These are phyloP conservation scores for Fusarium ambrosium DNA, from an alignment of 2,329 filamentous ascomycete species.

Conservation along the genomic window DNA sequence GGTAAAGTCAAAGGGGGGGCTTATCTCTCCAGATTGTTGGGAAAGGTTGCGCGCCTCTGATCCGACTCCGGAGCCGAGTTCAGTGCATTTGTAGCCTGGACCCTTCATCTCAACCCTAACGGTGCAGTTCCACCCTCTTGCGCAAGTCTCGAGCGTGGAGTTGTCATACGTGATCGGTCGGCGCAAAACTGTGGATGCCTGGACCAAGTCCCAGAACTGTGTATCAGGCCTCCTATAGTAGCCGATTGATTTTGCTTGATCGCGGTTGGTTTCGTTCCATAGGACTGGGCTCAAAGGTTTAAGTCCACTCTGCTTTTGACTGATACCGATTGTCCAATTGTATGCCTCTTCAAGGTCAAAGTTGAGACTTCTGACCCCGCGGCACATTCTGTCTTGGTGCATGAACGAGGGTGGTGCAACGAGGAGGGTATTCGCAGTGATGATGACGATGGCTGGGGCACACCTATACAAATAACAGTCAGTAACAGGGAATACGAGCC, in stretches of 20 bases:
- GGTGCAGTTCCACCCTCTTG: not conserved
- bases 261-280: not conserved
- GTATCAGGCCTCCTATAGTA: not conserved
- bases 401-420: not conserved
- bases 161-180: not conserved
- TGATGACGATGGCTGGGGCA: conserved; percentile 8
- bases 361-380: conserved; percentile 15
- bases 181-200: not conserved
- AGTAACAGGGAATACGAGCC: not conserved
- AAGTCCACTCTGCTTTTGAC: not conserved
- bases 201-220: not conserved
- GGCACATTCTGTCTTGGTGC: not conserved
- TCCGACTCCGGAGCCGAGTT: conserved; percentile 3
- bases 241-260: not conserved
- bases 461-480: not conserved
- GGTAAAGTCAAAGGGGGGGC: conserved; percentile 6
- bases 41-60: not conserved
- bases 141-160: not conserved
- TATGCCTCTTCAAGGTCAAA: conserved; percentile 4
- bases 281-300: not conserved
- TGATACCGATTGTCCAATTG: not conserved
- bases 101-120: not conserved
- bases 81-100: conserved; percentile 14
- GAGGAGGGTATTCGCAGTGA: conserved; percentile 2
- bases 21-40: not conserved